These are phyloP conservation scores for Nicotiana obtusifolia DNA, from an alignment of 257 asterid genomes.

Conservation along the genomic window DNA sequence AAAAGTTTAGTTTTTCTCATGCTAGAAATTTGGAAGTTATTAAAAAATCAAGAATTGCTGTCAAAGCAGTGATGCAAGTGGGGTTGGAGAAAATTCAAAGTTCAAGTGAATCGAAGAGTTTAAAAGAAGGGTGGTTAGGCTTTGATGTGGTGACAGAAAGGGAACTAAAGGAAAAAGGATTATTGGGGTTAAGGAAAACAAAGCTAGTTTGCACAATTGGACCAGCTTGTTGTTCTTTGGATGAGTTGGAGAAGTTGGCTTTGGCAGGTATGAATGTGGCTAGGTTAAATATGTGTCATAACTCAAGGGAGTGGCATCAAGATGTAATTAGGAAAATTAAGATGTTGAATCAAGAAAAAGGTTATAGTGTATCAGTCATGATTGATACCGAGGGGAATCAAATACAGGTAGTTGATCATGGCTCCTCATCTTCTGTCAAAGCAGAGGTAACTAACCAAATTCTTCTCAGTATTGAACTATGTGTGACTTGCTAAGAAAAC, in stretches of 20 bases:
- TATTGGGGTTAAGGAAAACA: conserved; percentile 81
- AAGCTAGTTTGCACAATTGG: conserved; percentile 86
- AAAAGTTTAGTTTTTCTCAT: conserved; percentile 15
- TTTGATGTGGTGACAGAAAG: conserved; percentile 64
- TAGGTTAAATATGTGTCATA: conserved; percentile 82
- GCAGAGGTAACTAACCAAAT: conserved; percentile 55
- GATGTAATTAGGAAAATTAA: conserved; percentile 71
- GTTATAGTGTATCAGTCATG: conserved; percentile 78
- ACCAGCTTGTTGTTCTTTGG: conserved; percentile 64
- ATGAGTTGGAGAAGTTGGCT: conserved; percentile 71
- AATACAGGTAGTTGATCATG: conserved; percentile 74
- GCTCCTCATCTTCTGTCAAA: conserved; percentile 71
- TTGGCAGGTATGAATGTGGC: conserved; percentile 80
- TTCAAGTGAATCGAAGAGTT: conserved; percentile 19
- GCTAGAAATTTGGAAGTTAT: conserved; percentile 21
- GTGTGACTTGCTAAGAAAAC: no score
- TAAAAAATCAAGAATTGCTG: conserved; percentile 12
- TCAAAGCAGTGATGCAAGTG: conserved; percentile 47
- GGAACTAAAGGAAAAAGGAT: conserved; percentile 67
- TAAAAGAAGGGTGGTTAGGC: conserved; percentile 32
- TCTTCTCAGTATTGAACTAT: not conserved
- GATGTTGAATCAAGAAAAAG: conserved; percentile 62
- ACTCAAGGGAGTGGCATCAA: conserved; percentile 66
- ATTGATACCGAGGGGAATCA: conserved; percentile 83
- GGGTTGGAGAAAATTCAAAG: conserved; percentile 35